Conservation (phyloP, 2,329 filamentous ascomycete species). For the Colletotrichum tropicicola region DNA sequence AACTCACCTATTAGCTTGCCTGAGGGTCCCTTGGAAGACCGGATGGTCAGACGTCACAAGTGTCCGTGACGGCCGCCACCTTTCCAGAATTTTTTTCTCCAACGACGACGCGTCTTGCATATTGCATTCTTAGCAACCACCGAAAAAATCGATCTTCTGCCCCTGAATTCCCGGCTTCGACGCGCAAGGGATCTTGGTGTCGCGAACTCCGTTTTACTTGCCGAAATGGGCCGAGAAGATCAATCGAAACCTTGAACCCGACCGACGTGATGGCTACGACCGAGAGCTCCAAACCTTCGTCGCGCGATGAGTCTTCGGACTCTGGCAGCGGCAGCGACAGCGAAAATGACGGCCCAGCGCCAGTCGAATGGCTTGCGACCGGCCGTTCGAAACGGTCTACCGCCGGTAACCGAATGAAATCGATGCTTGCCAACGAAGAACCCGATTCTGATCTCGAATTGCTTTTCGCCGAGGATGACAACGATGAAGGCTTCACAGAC, state of each 20-base stretch:
- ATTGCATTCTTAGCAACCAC: not conserved
- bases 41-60: constrained; percentile 23
- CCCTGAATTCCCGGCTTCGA: not conserved
- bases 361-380: constrained; percentile 76
- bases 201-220: not conserved
- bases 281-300: constrained; percentile 11
- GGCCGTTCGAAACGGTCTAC: constrained; percentile 80
- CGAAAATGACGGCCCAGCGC: constrained; percentile 44
- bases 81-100: constrained; percentile 7
- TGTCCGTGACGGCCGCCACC: constrained; percentile 17
- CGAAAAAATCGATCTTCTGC: not conserved
- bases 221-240: constrained; percentile 15
- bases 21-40: not conserved
- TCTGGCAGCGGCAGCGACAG: constrained; percentile 39
- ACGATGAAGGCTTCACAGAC: constrained; percentile 76
- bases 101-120: constrained; percentile 14
- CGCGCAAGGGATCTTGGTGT: not conserved
- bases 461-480: constrained; percentile 78
- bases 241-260: not conserved
- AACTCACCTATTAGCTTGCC: not conserved
- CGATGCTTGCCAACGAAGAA: constrained; percentile 78
- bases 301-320: constrained; percentile 30
- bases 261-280: constrained; percentile 28
- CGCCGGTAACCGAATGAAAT: constrained; percentile 85
- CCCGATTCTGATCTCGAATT: constrained; percentile 76